Percentiles rank a stretch among this genome's conserved stretches.
Conservation (phyloP, 2,329 filamentous ascomycete genomes). For the Diaporthe amygdali region DNA sequence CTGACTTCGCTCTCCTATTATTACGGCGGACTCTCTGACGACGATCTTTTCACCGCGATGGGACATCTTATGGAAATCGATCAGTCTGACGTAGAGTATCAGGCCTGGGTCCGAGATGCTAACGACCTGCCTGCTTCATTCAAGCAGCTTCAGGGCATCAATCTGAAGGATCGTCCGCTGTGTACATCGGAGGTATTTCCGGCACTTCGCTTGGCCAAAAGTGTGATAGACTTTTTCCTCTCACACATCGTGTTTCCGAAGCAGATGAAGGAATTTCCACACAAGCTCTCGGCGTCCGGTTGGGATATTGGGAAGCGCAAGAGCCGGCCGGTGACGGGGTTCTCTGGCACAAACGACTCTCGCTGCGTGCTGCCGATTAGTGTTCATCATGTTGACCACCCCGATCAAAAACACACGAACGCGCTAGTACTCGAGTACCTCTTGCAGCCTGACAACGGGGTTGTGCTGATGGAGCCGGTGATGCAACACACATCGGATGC, state of each 20-base stretch:
- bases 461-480: conserved; percentile 29
- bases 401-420: conserved; percentile 66
- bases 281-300: conserved; percentile 68
- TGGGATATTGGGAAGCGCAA: conserved; percentile 67
- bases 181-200: conserved; percentile 58
- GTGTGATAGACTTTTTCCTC: conserved; percentile 68
- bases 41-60: conserved; percentile 55
- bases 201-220: conserved; percentile 49
- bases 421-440: conserved; percentile 67
- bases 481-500: conserved; percentile 36
- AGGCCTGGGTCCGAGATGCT: conserved; percentile 48
- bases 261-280: conserved; percentile 65
- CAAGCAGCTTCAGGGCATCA: conserved; percentile 54
- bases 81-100: conserved; percentile 56
- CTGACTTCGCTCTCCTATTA: conserved; percentile 64
- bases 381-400: conserved; percentile 61
- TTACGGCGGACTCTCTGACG: conserved; percentile 56
- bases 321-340: conserved; percentile 61
- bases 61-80: conserved; percentile 54
- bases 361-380: conserved; percentile 60
- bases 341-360: conserved; percentile 74
- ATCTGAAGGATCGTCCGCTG: conserved; percentile 58
- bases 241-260: conserved; percentile 62
- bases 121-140: conserved; percentile 42
- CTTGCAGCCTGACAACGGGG: conserved; percentile 56